These are phyloP conservation scores for Berberis thunbergii DNA, from an alignment of 164 flowering plant genomes.

Conservation along the genomic window DNA sequence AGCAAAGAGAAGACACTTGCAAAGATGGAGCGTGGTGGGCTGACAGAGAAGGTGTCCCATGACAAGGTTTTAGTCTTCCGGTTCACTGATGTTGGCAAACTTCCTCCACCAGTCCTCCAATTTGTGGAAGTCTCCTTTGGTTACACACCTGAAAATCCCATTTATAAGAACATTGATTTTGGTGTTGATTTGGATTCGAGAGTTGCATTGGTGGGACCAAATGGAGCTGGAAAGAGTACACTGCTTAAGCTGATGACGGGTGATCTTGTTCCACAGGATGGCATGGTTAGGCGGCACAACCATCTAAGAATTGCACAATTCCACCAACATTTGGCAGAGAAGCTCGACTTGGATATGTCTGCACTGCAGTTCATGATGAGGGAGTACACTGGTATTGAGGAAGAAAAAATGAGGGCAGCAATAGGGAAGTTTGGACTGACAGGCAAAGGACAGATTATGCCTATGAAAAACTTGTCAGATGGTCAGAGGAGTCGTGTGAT, in stretches of 20 bases:
- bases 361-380: slow-evolving; percentile 76
- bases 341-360: slow-evolving; percentile 78
- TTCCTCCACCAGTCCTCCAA: slow-evolving; percentile 97
- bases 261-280: slow-evolving; percentile 73
- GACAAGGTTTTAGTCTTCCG: slow-evolving; percentile 78
- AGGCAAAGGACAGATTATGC: slow-evolving; percentile 92
- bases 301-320: slow-evolving; percentile 88
- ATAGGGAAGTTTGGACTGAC: slow-evolving; percentile 85
- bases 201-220: slow-evolving; percentile 90
- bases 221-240: slow-evolving; percentile 98
- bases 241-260: slow-evolving; percentile 97
- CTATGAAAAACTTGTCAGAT: slow-evolving; percentile 88
- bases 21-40: slow-evolving; percentile 96
- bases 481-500: slow-evolving; percentile 92
- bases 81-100: slow-evolving; percentile 89
- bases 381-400: slow-evolving; percentile 89
- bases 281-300: slow-evolving; percentile 95
- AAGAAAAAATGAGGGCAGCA: slow-evolving; percentile 90
- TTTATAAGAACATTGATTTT: slow-evolving; percentile 83
- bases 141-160: slow-evolving; percentile 80
- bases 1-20: slow-evolving; percentile 96
- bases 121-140: slow-evolving; percentile 91
- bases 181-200: slow-evolving; percentile 95
- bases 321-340: slow-evolving; percentile 92
- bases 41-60: slow-evolving; percentile 74